Base-by-base conservation (phyloP, 2,329 filamentous ascomycete genomes). In the Biscogniauxia sp. region DNA sequence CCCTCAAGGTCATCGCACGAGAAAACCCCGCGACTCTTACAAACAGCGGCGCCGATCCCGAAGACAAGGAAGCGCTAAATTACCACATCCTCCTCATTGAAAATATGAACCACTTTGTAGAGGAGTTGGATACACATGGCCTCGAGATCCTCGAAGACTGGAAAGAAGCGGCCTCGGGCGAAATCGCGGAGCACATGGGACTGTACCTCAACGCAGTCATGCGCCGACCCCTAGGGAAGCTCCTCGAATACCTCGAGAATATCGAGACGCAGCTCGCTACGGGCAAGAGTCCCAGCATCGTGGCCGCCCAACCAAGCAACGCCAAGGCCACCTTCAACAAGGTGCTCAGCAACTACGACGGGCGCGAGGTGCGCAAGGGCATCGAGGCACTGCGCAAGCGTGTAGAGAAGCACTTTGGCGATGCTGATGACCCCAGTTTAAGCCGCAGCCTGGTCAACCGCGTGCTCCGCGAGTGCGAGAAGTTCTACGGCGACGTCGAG, bases 91-190 rank as follows among this genome's bases (percentile, higher is more conserved):
- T 98, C 37, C 83, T 98, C 57, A 98, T 99, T 68, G 94, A 99
- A 76, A 99, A 99, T 75, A 97, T 97, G 93, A 96, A 97, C 72
- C 93, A 97, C 76, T 98, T 96, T 77, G 81, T 95, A 11, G 93
- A 98, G 73, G 93, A 97, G 75, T 90, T 96, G 8, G 92, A 96
- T 67, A 82, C 89, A 17, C 84, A 86, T 19, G 83, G 85, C 45
- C 86, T 95, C 64, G 84, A 90, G 7, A 87, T 96, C 0, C 83
- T 98, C 4, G 87, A 91, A 62, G 87, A 91, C 67, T 97, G 93
- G 91, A 90, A 88, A 71, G 85, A 88, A 49, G 88, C 89, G 60
- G 95, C 94, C 1, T 80, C 84, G 32, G 82, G 86, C 53, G 93
- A 97, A 77, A 88, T 96, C 75, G 80, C 84, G 57, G 93, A 97